These are phyloP conservation scores for Vaccinium darrowii DNA, from an alignment of 148 eudicot species.

Conservation along the genomic window DNA sequence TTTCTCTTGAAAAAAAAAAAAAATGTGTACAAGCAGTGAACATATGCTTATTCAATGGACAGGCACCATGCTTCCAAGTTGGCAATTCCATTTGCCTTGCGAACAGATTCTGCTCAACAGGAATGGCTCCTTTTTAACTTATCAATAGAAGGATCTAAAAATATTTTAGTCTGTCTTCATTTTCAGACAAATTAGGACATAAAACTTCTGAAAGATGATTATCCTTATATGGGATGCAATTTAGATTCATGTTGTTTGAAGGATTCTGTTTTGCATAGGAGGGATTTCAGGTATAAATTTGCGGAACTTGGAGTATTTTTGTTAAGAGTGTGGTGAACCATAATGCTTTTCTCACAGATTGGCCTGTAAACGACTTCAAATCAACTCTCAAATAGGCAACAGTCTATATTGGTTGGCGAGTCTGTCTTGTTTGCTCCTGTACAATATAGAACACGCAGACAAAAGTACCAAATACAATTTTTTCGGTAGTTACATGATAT, in stretches of 20 bases:
- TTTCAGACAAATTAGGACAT: not conserved
- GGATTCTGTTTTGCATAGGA: not conserved
- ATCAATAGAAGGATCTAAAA: not conserved
- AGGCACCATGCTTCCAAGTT: not conserved
- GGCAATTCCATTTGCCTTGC: not conserved
- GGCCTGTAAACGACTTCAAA: not conserved
- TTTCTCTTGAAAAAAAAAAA: too few relatives aligned
- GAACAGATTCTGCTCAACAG: not conserved
- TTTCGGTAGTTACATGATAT: not conserved
- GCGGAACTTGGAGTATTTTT: not conserved
- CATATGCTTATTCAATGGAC: not conserved
- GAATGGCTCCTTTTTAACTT: conserved; percentile 3
- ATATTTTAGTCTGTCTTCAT: not conserved
- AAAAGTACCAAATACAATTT: not conserved
- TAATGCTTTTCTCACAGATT: not conserved
- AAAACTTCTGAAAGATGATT: conserved; percentile 2
- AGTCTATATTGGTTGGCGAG: not conserved
- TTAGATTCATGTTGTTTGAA: not conserved
- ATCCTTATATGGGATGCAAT: not conserved
- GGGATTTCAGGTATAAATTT: not conserved
- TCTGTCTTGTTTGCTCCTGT: not conserved
- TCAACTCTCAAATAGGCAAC: not conserved
- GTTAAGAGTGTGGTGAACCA: not conserved
- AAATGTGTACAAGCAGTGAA: not conserved
- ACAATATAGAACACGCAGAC: not conserved